Evolutionary conservation across 208 protist genomes (phyloP).

Genomic region (Leishmania turanica): DNA sequence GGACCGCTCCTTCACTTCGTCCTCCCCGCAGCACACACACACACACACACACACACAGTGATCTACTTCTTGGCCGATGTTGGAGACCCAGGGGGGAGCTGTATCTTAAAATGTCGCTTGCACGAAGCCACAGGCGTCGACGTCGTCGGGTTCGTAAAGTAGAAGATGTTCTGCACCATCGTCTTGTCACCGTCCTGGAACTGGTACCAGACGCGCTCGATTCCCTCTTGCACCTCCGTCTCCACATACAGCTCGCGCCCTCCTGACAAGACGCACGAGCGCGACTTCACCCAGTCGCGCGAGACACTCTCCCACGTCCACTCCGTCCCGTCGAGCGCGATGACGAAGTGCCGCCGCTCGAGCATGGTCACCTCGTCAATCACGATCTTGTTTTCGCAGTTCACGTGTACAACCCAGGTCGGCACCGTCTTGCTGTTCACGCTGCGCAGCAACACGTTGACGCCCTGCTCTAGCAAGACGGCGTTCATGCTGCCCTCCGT

Average conservation of each 20-base stretch:
- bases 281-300: slow-evolving; percentile 37
- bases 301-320: slow-evolving; percentile 39
- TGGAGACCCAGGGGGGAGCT: slow-evolving; percentile 20
- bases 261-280: slow-evolving; percentile 42
- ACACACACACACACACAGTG: not conserved
- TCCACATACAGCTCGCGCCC: slow-evolving; percentile 55
- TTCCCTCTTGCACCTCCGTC: slow-evolving; percentile 30
- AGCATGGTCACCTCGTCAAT: slow-evolving; percentile 34
- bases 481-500: slow-evolving; percentile 40
- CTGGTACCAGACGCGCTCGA: slow-evolving; percentile 55
- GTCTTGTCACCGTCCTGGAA: slow-evolving; percentile 35
- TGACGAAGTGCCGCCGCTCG: slow-evolving; percentile 16
- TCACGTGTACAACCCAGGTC: slow-evolving; percentile 31
- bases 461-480: slow-evolving; percentile 48
- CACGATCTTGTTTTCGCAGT: slow-evolving; percentile 25
- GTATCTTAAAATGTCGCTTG: slow-evolving; percentile 32
- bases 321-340: slow-evolving; percentile 32
- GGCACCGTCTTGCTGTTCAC: slow-evolving; percentile 38
- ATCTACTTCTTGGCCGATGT: slow-evolving; percentile 2
- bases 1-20: not conserved
- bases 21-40: not conserved
- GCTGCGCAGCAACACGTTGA: slow-evolving; percentile 51
- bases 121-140: slow-evolving; percentile 35
- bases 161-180: slow-evolving; percentile 46
- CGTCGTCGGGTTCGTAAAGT: slow-evolving; percentile 21